Conservation (phyloP, 2,329 filamentous ascomycete genomes). For the Chalaropsis ovoidea region DNA sequence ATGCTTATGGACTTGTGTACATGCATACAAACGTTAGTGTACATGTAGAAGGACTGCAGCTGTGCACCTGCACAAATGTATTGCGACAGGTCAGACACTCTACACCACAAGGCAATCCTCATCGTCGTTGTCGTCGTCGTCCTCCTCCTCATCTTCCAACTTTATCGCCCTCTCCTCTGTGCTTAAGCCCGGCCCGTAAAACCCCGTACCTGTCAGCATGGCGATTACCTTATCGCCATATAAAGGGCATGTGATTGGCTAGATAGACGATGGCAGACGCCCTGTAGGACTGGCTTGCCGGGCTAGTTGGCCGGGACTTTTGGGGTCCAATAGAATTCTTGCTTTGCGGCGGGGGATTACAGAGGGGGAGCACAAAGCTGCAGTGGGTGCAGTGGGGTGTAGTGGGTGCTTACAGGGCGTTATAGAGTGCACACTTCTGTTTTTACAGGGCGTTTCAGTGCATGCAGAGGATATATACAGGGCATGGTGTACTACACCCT, state of each 20-base stretch:
- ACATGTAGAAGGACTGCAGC: too few relatives aligned
- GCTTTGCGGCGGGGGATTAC: neutral
- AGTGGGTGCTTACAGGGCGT: too few relatives aligned
- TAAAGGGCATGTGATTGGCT: neutral
- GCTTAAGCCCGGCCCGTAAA: constrained; percentile 1
- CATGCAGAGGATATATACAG: too few relatives aligned
- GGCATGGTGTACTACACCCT: neutral
- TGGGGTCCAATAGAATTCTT: neutral
- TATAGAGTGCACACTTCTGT: neutral
- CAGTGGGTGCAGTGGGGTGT: too few relatives aligned
- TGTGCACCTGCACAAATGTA: too few relatives aligned
- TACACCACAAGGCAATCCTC: neutral
- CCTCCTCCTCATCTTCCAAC: neutral
- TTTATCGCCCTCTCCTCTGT: neutral
- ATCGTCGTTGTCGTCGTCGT: neutral
- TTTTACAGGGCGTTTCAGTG: neutral
- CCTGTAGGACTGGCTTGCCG: neutral
- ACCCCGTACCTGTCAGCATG: neutral
- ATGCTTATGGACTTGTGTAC: too few relatives aligned
- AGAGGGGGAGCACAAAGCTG: too few relatives aligned
- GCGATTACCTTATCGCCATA: neutral
- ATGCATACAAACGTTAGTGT: too few relatives aligned
- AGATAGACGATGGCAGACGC: neutral
- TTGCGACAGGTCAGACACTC: too few relatives aligned
- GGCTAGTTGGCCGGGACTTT: neutral